Evolutionary conservation across 345 rosid genomes (phyloP).

Genomic region (Syzygium aqueum): DNA sequence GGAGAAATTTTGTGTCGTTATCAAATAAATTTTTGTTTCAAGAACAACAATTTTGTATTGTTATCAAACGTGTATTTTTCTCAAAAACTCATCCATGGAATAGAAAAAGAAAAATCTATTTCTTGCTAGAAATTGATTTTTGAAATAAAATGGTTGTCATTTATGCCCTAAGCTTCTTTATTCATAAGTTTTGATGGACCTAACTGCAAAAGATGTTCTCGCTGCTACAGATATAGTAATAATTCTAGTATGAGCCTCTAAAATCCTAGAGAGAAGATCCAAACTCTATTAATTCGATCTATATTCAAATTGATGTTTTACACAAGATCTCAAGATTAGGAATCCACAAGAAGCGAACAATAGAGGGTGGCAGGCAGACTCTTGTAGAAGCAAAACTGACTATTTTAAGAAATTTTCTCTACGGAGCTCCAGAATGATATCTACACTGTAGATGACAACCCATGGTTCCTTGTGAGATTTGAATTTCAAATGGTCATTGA

Average conservation of each 20-base stretch:
- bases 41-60: too few species aligned
- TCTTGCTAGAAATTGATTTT: too few species aligned
- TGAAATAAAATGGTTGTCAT: too few species aligned
- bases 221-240: neutral
- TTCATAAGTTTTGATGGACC: neutral
- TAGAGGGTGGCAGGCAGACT: neutral
- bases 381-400: too few species aligned
- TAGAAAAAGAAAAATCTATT: too few species aligned
- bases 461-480: neutral
- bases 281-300: neutral
- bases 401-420: too few species aligned
- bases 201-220: neutral
- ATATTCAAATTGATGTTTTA: neutral
- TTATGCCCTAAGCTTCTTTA: neutral
- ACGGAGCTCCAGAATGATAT: too few species aligned
- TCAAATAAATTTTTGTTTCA: too few species aligned
- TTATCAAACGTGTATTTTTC: too few species aligned
- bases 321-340: neutral
- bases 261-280: neutral
- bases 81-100: too few species aligned
- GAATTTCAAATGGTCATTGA: neutral
- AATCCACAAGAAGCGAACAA: neutral
- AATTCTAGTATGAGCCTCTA: neutral
- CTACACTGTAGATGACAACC: neutral
- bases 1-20: too few species aligned